Conservation (phyloP, 2,329 filamentous ascomycete genomes). For the Camillea tinctor region DNA sequence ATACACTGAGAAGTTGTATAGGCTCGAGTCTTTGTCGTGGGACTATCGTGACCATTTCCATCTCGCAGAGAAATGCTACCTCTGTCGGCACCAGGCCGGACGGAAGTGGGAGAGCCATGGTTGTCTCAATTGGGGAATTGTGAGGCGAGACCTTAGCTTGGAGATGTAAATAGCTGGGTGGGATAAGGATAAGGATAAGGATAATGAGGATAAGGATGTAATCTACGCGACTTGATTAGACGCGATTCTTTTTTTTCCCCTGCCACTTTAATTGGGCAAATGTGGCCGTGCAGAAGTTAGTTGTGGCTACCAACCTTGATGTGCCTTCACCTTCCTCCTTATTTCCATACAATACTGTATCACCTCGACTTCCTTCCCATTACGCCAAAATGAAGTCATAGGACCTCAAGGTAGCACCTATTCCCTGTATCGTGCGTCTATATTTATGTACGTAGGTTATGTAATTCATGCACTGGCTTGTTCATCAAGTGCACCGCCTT, state of each 20-base stretch:
- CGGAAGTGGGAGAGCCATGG: constrained; percentile 33
- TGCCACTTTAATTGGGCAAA: background rate
- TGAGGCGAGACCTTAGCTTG: background rate
- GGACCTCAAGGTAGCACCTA: no score
- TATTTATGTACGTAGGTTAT: no score
- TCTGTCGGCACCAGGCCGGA: constrained; percentile 75
- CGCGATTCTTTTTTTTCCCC: no score
- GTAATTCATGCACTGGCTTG: no score
- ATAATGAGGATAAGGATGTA: no score
- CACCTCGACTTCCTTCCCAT: background rate
- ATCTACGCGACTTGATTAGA: background rate
- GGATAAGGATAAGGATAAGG: no score
- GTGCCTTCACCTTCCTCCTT: no score
- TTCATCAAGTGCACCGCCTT: no score
- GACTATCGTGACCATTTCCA: constrained; percentile 92
- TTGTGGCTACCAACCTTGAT: background rate
- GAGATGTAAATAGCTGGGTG: constrained; percentile 1
- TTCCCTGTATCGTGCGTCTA: no score
- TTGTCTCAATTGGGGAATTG: constrained; percentile 3
- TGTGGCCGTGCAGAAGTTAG: background rate
- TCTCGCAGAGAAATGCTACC: constrained; percentile 92
- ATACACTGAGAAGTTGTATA: constrained; percentile 82
- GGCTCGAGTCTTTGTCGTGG: constrained; percentile 87
- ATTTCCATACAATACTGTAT: background rate
- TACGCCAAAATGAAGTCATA: no score